Percentiles rank a stretch among this genome's conserved stretches.
These are phyloP conservation scores for Phlebiopsis gigantea DNA, from an alignment of 768 basidiomycete species.

Conservation along the genomic window DNA sequence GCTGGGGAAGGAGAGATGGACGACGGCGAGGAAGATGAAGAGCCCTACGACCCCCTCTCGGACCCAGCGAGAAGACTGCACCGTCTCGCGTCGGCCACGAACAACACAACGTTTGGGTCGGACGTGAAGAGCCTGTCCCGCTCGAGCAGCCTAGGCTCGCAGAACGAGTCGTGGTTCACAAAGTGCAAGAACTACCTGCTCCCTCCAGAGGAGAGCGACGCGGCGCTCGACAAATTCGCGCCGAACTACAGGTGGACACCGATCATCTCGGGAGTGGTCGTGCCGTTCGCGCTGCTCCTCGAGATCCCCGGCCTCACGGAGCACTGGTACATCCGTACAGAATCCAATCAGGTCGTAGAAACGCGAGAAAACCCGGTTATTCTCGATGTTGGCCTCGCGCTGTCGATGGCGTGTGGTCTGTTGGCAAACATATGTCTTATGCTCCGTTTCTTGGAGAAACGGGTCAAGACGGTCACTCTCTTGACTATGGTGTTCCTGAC, in stretches of 20 bases:
- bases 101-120: conserved; percentile 8
- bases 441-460: conserved; percentile 65
- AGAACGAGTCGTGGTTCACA: conserved; percentile 4
- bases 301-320: conserved; percentile 79
- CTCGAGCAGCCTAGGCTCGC: not conserved
- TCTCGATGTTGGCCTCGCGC: conserved; percentile 52
- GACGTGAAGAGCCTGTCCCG: not conserved
- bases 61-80: conserved; percentile 2
- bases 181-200: conserved; percentile 20
- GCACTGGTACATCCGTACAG: conserved; percentile 64
- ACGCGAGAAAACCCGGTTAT: conserved; percentile 48
- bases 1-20: not conserved
- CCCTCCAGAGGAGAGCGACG: conserved; percentile 14
- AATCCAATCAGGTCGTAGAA: conserved; percentile 40
- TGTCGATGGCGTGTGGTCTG: conserved; percentile 66
- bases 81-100: conserved; percentile 9
- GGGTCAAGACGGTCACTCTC: conserved; percentile 57
- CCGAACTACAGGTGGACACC: conserved; percentile 62
- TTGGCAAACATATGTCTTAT: conserved; percentile 67
- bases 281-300: conserved; percentile 76
- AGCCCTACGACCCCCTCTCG: not conserved
- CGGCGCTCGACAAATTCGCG: conserved; percentile 30
- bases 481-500: conserved; percentile 60
- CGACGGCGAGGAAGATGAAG: conserved; percentile 8
- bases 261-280: conserved; percentile 60